phyloP scores from a whole-genome alignment of 1,284 basidiomycete species.

The Puccinia triticina region DNA sequence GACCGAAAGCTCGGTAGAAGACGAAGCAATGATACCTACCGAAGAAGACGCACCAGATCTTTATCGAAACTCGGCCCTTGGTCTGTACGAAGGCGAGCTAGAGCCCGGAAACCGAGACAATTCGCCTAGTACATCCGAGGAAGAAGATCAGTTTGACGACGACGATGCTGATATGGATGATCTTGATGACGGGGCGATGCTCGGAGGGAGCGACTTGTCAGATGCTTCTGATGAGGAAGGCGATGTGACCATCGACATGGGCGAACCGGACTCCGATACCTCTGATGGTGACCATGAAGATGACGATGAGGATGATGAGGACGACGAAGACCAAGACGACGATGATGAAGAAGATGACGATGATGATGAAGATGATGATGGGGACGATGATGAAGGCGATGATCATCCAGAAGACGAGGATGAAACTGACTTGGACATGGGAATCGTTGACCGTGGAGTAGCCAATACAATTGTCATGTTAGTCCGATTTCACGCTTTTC shows the following conservation, averaged over 20 bases:
- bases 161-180: constrained; percentile 50
- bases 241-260: constrained; percentile 66
- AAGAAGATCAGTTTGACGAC: constrained; percentile 49
- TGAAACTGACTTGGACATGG: constrained; percentile 61
- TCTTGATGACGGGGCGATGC: constrained; percentile 41
- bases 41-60: constrained; percentile 85
- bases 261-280: constrained; percentile 58
- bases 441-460: constrained; percentile 61
- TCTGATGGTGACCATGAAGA: constrained; percentile 57
- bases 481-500: constrained; percentile 53
- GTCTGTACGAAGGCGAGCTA: constrained; percentile 72
- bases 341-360: constrained; percentile 62
- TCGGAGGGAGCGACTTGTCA: constrained; percentile 49
- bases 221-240: constrained; percentile 69
- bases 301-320: constrained; percentile 58
- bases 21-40: constrained; percentile 57
- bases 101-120: constrained; percentile 53
- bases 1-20: constrained; percentile 53
- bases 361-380: constrained; percentile 62
- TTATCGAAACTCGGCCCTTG: constrained; percentile 93
- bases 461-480: constrained; percentile 64
- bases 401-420: constrained; percentile 58
- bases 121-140: constrained; percentile 39
- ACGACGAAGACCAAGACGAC: constrained; percentile 59
- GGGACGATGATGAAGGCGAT: constrained; percentile 59